Conservation (phyloP, 805 yeast species). For the Komagataella populi region DNA sequence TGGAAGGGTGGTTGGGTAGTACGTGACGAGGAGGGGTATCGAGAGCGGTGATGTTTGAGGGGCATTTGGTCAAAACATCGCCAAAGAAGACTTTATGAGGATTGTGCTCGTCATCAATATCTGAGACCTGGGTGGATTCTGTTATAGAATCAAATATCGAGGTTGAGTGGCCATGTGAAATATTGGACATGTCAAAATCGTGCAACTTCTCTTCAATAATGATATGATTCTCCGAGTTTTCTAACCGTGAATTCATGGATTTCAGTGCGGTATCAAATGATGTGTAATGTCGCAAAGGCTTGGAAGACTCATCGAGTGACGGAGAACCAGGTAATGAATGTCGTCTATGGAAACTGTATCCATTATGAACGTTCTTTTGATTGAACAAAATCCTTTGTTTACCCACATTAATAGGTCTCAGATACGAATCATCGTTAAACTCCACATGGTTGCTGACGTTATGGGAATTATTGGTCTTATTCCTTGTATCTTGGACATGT, state of each 20-base stretch:
- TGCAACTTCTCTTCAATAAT: not conserved
- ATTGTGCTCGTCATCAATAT: not conserved
- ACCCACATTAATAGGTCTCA: not conserved
- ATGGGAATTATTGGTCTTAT: not conserved
- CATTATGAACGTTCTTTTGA: not conserved
- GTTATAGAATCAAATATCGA: not conserved
- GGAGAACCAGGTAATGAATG: constrained; percentile 2
- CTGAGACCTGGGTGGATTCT: not conserved
- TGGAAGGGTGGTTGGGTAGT: not conserved
- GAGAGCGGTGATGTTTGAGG: not conserved
- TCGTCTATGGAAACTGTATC: not conserved
- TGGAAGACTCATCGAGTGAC: not conserved
- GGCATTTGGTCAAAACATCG: not conserved
- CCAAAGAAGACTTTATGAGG: not conserved
- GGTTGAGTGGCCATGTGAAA: not conserved
- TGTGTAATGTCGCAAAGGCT: constrained; percentile 15
- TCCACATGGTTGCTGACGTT: not conserved
- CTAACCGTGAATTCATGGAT: not conserved
- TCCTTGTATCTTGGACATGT: not conserved
- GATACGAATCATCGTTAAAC: not conserved
- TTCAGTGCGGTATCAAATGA: constrained; percentile 17
- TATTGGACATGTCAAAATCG: not conserved
- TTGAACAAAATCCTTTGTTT: not conserved
- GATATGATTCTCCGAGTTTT: not conserved
- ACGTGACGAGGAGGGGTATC: not conserved